Base-by-base conservation (phyloP, 2,329 filamentous ascomycete genomes). In the Aspergillus cejpii region DNA sequence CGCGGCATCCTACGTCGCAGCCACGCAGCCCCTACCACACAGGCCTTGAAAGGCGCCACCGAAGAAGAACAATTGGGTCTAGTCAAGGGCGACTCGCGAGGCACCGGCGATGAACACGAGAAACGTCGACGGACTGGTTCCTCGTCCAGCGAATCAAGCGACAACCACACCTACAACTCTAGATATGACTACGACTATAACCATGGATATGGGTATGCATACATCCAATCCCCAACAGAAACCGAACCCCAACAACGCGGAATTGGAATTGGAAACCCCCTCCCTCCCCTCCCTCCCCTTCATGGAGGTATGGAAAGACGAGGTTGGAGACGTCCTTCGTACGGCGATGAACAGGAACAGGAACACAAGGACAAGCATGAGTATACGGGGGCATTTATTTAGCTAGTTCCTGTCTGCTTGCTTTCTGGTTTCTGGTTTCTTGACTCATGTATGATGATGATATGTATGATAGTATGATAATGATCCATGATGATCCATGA, bases 31-130 rank as follows among this genome's bases (percentile, higher is more conserved):
- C 31, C 31, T 10, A 15, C 14, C 17, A 17, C 14, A 39, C 54
- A 53, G 21, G 55, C 51, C 12, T 51, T 65, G 36, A 78, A 76
- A 53, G 73, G 73, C 36, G 79, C 79, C 1, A 90, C 85, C 0
- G 89, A 94, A 62, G 89, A 95, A 68, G 89, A 94, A 67, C 74
- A 80, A 14, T 66, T 91, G 5, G 89, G 88, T 0, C 76, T 95
- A 3, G 88, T 94, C n/a, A 84, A 84, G 55, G 84, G 85, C 20
- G 84, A 88, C 59, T 75, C 73, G 6, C 58, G 52, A 3, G 31
- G 2, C 10, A 8, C 31, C 1, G 31, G 11, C 26, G 26, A 12
- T 1, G 58, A 63, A 31, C 51, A 61, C 17, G 64, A 65, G 40
- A 64, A 62, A 39, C 40, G 63, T 7, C 56, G 59, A 6, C 58